A percentile compares a stretch with the other conserved stretches of the same genome.
Evolutionary conservation across 148 eudicot species (phyloP).

Genomic region (Rheum nobile): DNA sequence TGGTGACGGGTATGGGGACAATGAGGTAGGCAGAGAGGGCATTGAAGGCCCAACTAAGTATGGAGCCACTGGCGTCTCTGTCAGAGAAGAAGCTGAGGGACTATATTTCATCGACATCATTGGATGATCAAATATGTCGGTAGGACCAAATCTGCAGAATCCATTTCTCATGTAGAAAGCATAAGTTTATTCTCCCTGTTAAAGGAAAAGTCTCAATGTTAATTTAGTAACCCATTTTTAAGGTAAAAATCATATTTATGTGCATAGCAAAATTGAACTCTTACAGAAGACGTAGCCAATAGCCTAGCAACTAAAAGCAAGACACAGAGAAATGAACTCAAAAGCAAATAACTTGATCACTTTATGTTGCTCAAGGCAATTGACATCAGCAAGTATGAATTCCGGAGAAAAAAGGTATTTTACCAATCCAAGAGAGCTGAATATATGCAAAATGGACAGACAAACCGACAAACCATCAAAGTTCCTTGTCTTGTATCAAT

Average conservation of each 20-base stretch:
- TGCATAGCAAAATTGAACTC: neutral
- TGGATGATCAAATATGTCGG: conserved; percentile 88
- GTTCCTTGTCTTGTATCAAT: neutral
- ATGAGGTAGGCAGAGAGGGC: no score
- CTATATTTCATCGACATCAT: no score
- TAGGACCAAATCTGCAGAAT: conserved; percentile 65
- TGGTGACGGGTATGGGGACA: conserved; percentile 29
- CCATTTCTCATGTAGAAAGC: conserved; percentile 68
- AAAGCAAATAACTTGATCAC: no score
- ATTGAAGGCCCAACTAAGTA: no score
- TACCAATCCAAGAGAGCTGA: no score
- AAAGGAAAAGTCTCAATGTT: no score
- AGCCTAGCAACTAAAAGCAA: neutral
- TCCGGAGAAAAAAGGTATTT: no score
- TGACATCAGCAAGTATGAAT: no score
- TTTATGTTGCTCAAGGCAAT: neutral
- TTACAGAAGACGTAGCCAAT: neutral
- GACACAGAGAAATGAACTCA: neutral
- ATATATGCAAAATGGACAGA: neutral
- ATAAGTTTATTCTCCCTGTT: conserved; percentile 73
- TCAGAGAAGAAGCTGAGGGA: no score
- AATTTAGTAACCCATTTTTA: neutral
- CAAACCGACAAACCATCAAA: neutral
- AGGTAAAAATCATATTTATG: neutral
- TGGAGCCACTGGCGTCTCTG: no score